A percentile compares a stretch with the other conserved stretches of the same genome.
Evolutionary conservation across 1,284 basidiomycete species (phyloP).

Genomic region (Sporisorium graminicola): DNA sequence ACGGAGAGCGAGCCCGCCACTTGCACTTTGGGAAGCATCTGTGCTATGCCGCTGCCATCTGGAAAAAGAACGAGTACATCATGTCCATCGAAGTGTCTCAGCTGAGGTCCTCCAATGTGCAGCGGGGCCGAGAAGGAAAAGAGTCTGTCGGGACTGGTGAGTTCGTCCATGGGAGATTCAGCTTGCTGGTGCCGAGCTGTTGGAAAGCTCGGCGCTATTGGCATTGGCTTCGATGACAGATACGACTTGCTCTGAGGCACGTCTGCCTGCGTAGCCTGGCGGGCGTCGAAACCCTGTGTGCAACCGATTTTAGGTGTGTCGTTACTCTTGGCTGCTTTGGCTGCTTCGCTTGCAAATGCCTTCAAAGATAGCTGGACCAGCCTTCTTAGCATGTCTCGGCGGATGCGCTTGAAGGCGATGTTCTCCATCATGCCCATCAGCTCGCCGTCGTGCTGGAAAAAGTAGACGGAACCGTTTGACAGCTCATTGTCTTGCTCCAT

Average conservation of each 20-base stretch:
- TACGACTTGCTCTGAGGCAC: not conserved
- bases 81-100: constrained; percentile 17
- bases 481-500: constrained; percentile 43
- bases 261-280: not conserved
- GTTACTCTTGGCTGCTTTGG: constrained; percentile 14
- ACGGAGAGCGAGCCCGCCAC: constrained; percentile 15
- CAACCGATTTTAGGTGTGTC: not conserved
- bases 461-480: constrained; percentile 39
- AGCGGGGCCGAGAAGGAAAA: constrained; percentile 17
- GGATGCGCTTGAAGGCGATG: constrained; percentile 48
- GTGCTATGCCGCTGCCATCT: constrained; percentile 42
- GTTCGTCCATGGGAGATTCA: constrained; percentile 34
- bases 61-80: constrained; percentile 42
- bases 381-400: constrained; percentile 36
- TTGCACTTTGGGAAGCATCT: constrained; percentile 19
- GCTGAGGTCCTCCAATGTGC: constrained; percentile 30
- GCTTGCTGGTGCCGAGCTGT: not conserved
- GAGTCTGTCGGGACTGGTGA: constrained; percentile 26
- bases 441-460: constrained; percentile 31
- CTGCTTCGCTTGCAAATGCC: constrained; percentile 37
- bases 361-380: constrained; percentile 45
- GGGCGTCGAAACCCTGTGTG: not conserved
- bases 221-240: not conserved
- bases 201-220: not conserved
- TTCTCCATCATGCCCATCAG: constrained; percentile 45